Percentiles rank a stretch among this genome's conserved stretches.
Evolutionary conservation across 2,329 filamentous ascomycete genomes (phyloP).

Genomic region (Fonsecaea multimorphosa): DNA sequence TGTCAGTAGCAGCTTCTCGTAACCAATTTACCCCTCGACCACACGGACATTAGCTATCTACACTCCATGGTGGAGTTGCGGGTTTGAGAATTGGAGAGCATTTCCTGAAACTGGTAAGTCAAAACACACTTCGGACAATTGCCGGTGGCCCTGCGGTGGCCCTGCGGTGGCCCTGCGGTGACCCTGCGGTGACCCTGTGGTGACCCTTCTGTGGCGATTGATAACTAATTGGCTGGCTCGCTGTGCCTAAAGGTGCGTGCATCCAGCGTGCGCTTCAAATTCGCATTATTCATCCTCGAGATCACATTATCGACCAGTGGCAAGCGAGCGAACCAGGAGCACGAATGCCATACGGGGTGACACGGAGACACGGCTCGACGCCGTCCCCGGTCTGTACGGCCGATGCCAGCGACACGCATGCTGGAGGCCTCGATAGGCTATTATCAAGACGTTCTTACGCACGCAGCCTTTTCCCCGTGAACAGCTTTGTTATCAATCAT

Average conservation of each 20-base stretch:
- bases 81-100: not conserved
- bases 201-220: not conserved
- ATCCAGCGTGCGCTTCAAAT: not conserved
- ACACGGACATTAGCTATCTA: slow-evolving; percentile 15
- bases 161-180: too few relatives aligned
- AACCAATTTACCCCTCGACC: slow-evolving; percentile 1
- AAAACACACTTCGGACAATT: not conserved
- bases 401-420: not conserved
- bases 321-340: too few relatives aligned
- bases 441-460: not conserved
- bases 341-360: too few relatives aligned
- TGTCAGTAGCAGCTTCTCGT: not conserved
- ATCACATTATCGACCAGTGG: not conserved
- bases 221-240: slow-evolving; percentile 11
- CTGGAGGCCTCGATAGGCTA: not conserved
- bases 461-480: not conserved
- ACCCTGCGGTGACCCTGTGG: too few relatives aligned
- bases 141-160: not conserved
- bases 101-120: slow-evolving; percentile 7
- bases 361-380: not conserved
- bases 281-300: not conserved
- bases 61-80: slow-evolving; percentile 4
- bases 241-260: too few relatives aligned
- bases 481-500: not conserved
- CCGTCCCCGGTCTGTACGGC: not conserved